These are phyloP conservation scores for Myriosclerotinia duriaeana DNA, from an alignment of 2,329 filamentous ascomycete genomes.

Conservation along the genomic window DNA sequence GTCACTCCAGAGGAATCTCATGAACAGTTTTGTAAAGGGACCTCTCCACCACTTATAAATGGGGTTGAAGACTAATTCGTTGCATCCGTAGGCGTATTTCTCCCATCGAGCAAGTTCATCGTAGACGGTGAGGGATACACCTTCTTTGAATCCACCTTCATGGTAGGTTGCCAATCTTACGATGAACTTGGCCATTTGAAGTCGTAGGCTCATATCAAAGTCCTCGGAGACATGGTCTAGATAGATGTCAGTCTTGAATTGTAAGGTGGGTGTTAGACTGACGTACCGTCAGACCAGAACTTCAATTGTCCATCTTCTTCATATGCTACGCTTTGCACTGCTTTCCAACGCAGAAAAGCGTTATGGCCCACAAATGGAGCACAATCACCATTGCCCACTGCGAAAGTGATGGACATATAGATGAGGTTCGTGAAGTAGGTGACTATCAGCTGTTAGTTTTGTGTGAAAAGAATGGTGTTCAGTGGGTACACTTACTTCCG, in stretches of 20 bases:
- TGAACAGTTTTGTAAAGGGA: slow-evolving; percentile 65
- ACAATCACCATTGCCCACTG: slow-evolving; percentile 69
- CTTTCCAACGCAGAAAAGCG: slow-evolving; percentile 69
- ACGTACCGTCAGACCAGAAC: slow-evolving; percentile 42
- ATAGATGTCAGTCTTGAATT: not conserved
- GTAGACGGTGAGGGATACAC: slow-evolving; percentile 71
- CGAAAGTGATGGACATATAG: slow-evolving; percentile 70
- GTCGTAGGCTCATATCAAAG: slow-evolving; percentile 71
- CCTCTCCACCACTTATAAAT: slow-evolving; percentile 62
- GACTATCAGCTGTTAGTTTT: slow-evolving; percentile 44
- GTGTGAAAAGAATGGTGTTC: not conserved
- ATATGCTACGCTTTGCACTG: slow-evolving; percentile 58
- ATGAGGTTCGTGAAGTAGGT: slow-evolving; percentile 79
- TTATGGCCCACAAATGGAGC: slow-evolving; percentile 70
- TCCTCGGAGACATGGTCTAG: slow-evolving; percentile 64
- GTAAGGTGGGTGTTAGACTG: not conserved
- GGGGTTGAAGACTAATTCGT: slow-evolving; percentile 69
- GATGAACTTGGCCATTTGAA: slow-evolving; percentile 67
- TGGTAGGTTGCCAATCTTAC: slow-evolving; percentile 70
- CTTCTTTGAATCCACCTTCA: slow-evolving; percentile 69
- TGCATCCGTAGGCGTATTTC: slow-evolving; percentile 71
- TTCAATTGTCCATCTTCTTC: slow-evolving; percentile 50
- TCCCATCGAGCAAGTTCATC: slow-evolving; percentile 72
- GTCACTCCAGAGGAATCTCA: slow-evolving; percentile 57
- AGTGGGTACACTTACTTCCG: slow-evolving; percentile 43